These are phyloP conservation scores for Penicillium digitatum DNA, from an alignment of 2,329 filamentous ascomycete species.

Conservation along the genomic window DNA sequence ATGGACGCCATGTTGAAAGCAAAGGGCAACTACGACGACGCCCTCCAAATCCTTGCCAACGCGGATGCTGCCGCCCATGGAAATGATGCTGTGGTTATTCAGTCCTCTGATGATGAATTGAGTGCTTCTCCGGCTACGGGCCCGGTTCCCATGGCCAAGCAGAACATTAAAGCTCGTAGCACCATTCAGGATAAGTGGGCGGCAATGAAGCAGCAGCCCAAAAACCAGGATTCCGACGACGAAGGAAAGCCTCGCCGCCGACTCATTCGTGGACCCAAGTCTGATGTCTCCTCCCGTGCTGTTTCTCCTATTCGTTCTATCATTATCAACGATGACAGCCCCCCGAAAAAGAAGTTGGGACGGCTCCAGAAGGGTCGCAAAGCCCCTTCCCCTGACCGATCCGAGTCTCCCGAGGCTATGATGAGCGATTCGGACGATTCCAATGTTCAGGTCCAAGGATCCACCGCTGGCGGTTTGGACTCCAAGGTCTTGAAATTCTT, in stretches of 20 bases:
- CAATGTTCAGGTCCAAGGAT: constrained; percentile 37
- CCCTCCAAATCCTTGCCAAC: constrained; percentile 48
- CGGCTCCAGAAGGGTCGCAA: constrained; percentile 52
- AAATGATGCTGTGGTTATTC: constrained; percentile 10
- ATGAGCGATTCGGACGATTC: constrained; percentile 47
- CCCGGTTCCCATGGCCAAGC: constrained; percentile 40
- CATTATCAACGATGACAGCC: constrained; percentile 17
- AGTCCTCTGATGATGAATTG: constrained; percentile 44
- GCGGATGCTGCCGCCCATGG: constrained; percentile 9
- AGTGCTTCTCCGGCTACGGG: constrained; percentile 20
- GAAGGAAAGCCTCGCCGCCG: constrained; percentile 36
- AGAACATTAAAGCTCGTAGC: constrained; percentile 52
- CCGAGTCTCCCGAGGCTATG: constrained; percentile 34
- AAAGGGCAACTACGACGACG: constrained; percentile 54
- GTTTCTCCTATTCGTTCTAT: constrained; percentile 25
- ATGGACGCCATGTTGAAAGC: constrained; percentile 50
- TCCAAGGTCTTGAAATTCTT: constrained; percentile 70
- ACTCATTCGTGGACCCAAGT: constrained; percentile 38
- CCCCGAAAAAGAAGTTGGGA: constrained; percentile 29
- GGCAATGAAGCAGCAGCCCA: constrained; percentile 42
- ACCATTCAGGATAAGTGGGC: constrained; percentile 59
- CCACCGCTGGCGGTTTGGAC: constrained; percentile 47
- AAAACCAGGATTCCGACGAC: constrained; percentile 20
- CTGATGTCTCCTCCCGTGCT: constrained; percentile 17
- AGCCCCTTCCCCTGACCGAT: constrained; percentile 28